These are phyloP conservation scores for Kondoa malvinella DNA, from an alignment of 768 basidiomycete species.

Conservation along the genomic window DNA sequence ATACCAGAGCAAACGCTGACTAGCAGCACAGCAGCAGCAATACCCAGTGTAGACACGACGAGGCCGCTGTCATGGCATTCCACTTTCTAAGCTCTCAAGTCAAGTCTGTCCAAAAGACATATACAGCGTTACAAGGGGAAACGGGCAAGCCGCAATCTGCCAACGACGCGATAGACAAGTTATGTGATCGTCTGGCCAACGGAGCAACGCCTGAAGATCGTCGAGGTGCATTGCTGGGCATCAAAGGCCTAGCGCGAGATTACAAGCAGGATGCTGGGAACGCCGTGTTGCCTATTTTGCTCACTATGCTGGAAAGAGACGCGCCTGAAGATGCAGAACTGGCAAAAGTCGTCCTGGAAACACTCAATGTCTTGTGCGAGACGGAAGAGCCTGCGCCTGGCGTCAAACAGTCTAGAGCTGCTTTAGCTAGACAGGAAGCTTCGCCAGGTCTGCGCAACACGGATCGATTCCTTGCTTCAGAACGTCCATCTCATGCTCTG, in stretches of 20 bases:
- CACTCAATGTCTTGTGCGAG: constrained; percentile 68
- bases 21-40: too few species aligned
- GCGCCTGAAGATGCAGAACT: constrained; percentile 80
- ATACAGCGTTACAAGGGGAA: constrained; percentile 18
- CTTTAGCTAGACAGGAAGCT: constrained; percentile 13
- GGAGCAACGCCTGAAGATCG: constrained; percentile 75
- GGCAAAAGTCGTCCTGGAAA: constrained; percentile 82
- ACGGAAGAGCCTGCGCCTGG: constrained; percentile 34
- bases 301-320: constrained; percentile 69
- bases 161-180: constrained; percentile 64
- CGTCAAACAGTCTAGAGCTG: background rate
- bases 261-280: constrained; percentile 74
- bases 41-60: too few species aligned
- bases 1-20: too few species aligned
- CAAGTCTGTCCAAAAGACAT: constrained; percentile 8
- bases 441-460: constrained; percentile 55
- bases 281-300: constrained; percentile 54
- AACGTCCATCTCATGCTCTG: constrained; percentile 55
- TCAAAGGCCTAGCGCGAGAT: constrained; percentile 83
- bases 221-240: constrained; percentile 74
- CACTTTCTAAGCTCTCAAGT: background rate
- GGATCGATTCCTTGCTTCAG: constrained; percentile 55
- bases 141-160: constrained; percentile 53
- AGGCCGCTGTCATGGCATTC: constrained; percentile 7
- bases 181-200: constrained; percentile 80